These are phyloP conservation scores for Novymonas esmeraldas DNA, from an alignment of 208 protist species.

Conservation along the genomic window DNA sequence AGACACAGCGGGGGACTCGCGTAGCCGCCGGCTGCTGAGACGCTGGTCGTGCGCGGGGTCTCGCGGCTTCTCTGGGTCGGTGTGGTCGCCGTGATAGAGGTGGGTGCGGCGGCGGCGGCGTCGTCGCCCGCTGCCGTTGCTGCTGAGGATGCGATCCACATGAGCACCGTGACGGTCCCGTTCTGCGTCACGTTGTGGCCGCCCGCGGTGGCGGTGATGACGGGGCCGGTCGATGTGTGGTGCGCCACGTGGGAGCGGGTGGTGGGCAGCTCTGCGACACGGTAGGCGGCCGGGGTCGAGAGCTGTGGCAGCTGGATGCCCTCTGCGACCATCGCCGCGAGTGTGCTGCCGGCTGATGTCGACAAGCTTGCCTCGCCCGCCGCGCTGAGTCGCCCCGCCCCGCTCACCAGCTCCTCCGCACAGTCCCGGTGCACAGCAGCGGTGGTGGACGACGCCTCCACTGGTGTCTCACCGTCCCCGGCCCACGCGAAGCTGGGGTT, in stretches of 20 bases:
- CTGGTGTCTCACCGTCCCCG: not conserved
- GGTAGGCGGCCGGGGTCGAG: not conserved
- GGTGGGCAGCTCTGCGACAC: not conserved
- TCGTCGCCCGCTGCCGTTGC: no score
- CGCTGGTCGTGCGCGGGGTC: no score
- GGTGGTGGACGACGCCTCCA: not conserved
- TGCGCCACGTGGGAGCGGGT: no score
- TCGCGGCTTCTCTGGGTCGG: no score
- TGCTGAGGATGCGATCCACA: constrained; percentile 14
- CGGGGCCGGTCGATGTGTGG: not conserved
- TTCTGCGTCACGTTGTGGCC: not conserved
- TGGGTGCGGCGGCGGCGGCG: not conserved
- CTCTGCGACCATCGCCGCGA: not conserved
- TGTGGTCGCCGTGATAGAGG: not conserved
- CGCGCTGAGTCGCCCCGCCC: not conserved
- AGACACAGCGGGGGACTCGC: constrained; percentile 11
- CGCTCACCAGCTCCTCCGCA: not conserved
- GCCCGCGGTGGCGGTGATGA: no score
- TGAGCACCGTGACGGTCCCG: constrained; percentile 17
- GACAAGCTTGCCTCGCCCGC: not conserved
- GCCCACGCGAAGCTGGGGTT: constrained; percentile 9
- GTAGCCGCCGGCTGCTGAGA: not conserved
- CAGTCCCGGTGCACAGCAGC: not conserved
- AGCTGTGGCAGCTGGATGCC: constrained; percentile 1
- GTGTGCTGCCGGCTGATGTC: not conserved